Conservation (phyloP, 2,329 filamentous ascomycete species). For the Gnomoniopsis sp. region DNA sequence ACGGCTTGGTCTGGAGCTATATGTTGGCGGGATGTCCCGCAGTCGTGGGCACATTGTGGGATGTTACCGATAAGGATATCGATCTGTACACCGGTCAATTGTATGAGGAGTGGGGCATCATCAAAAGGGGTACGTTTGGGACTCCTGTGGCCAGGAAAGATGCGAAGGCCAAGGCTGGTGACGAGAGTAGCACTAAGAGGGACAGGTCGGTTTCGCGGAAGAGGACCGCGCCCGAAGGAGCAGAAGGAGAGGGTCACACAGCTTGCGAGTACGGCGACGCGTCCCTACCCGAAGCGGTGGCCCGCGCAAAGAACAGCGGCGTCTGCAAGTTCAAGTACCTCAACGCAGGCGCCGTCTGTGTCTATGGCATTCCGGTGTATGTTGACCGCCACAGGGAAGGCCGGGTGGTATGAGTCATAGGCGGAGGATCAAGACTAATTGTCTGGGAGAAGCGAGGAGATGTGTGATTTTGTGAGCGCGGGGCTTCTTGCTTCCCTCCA, state of each 20-base stretch:
- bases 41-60: slow-evolving; percentile 91
- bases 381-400: slow-evolving; percentile 37
- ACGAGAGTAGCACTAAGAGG: neutral
- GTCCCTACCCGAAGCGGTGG: slow-evolving; percentile 78
- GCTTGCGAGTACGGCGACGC: slow-evolving; percentile 33
- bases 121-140: slow-evolving; percentile 44
- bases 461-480: neutral
- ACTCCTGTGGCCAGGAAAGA: slow-evolving; percentile 28
- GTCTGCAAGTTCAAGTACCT: slow-evolving; percentile 87
- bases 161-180: slow-evolving; percentile 23
- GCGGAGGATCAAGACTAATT: neutral
- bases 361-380: slow-evolving; percentile 94
- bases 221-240: slow-evolving; percentile 17
- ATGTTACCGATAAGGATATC: slow-evolving; percentile 96
- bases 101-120: slow-evolving; percentile 84
- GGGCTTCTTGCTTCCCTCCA: neutral
- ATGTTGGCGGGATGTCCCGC: slow-evolving; percentile 84
- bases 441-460: neutral
- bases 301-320: slow-evolving; percentile 56
- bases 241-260: slow-evolving; percentile 28
- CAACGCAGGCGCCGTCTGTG: slow-evolving; percentile 88
- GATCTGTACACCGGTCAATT: slow-evolving; percentile 81
- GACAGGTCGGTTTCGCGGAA: slow-evolving; percentile 18
- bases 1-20: slow-evolving; percentile 87
- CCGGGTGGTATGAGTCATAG: neutral